phyloP scores from a whole-genome alignment of 176 grass and related monocot species.

The Phyllostachys edulis region DNA sequence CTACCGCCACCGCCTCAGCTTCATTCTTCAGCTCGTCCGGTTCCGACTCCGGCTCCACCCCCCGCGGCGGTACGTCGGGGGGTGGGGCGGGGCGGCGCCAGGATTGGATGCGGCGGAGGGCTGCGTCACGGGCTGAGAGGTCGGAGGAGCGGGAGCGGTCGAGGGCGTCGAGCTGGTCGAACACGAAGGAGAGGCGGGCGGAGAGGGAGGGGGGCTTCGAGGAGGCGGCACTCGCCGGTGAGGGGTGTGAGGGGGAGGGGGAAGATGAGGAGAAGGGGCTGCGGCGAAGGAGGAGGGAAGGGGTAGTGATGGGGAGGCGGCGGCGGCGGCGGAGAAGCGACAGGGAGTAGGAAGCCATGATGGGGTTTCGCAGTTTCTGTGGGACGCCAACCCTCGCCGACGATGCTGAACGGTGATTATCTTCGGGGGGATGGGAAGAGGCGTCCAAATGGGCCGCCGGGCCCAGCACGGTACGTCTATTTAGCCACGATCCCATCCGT shows the following conservation, averaged over 20 bases:
- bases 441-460: too few relatives aligned
- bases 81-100: conserved; percentile 53
- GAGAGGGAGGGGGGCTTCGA: conserved; percentile 74
- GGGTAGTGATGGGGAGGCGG: conserved; percentile 18
- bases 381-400: not conserved
- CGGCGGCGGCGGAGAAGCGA: conserved; percentile 32
- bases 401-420: not conserved
- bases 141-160: conserved; percentile 62
- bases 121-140: conserved; percentile 65
- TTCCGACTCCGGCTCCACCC: not conserved
- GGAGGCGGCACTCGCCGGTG: conserved; percentile 25
- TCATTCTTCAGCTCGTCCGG: not conserved
- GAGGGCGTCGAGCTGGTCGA: conserved; percentile 88
- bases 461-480: too few relatives aligned
- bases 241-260: conserved; percentile 13
- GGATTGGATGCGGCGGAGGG: conserved; percentile 81
- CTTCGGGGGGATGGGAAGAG: too few relatives aligned
- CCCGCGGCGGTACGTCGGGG: not conserved
- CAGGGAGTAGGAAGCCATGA: conserved; percentile 22
- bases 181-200: conserved; percentile 88
- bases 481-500: too few relatives aligned
- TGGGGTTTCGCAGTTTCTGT: conserved; percentile 14
- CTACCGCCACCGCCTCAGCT: not conserved
- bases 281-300: conserved; percentile 40
- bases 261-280: not conserved